Evolutionary conservation across 2,329 filamentous ascomycete genomes (phyloP), one percentile per base, ranked within the genome.

Genomic region (Triangularia setosa): DNA sequence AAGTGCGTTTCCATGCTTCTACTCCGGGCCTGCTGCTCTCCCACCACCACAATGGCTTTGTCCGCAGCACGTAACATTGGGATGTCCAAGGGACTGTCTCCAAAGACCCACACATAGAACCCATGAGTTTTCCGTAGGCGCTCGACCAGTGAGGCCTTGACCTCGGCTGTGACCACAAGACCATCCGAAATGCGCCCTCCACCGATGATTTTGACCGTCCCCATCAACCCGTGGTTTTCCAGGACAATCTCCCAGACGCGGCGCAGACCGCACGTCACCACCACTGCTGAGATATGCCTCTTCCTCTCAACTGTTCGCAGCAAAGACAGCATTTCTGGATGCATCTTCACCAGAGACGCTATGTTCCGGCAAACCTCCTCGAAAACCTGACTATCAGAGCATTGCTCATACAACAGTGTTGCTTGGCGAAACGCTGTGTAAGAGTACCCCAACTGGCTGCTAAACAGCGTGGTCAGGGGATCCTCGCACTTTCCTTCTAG

Each of bases 81-180:
- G 18, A 89, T 44, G 67, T 89, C 87, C 6, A 87, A 65, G 0
- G 78, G 77, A 67, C 86, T 85, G 68, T 88, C 85, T n/a, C 86
- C 86, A 68, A 89, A 85, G 0, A 84, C 86, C 72, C 76, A 81
- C 18, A 87, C 81, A 44, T 78, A 72, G 27, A 78, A 54, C 0
- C 73, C 3, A 48, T 79, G 67, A 0, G 18, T 18, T 0, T 75
- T 25, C 60, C 73, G 74, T 21, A 88, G 70, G 2, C 70, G 74
- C 1, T 60, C 59, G 0, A 86, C 82, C 24, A 88, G 52, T 0
- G 69, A 69, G 1, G 74, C 79, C 71, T 89, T 90, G 21, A 83
- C 73, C 0, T 65, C 68, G 6, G 80, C 74, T 0, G 81, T 85
- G 25, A 90, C 76, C 12, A 88, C 78, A 25, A 81, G 76, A 0